Evolutionary conservation across 768 basidiomycete species (phyloP).

Genomic region (Naganishia vaughanmartiniae): DNA sequence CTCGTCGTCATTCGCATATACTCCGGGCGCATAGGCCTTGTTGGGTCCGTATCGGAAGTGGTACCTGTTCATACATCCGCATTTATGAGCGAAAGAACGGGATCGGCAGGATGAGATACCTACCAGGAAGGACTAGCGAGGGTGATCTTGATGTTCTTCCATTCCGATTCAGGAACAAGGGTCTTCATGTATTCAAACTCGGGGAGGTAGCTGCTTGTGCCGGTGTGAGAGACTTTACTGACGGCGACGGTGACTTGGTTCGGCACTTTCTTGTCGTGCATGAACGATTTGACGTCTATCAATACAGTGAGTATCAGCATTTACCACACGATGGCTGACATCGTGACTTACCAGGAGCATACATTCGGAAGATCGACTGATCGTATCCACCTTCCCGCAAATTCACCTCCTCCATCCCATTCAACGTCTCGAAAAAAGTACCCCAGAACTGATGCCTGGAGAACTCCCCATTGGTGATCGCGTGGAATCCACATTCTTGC

Average conservation of each 20-base stretch:
- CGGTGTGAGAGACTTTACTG: conserved; percentile 14
- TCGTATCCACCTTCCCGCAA: conserved; percentile 51
- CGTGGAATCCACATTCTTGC: conserved; percentile 60
- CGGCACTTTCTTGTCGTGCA: conserved; percentile 26
- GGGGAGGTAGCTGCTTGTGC: conserved; percentile 46
- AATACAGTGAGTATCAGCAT: background rate
- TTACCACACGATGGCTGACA: too few species aligned
- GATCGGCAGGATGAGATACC: background rate
- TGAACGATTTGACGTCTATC: conserved; percentile 26
- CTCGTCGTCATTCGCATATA: conserved; percentile 29
- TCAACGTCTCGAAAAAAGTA: conserved; percentile 66
- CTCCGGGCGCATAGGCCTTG: conserved; percentile 5
- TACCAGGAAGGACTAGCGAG: conserved; percentile 60
- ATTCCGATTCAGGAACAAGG: conserved; percentile 63
- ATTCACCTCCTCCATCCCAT: conserved; percentile 59
- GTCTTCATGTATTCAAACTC: conserved; percentile 51
- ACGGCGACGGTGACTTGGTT: conserved; percentile 24
- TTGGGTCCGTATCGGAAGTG: conserved; percentile 29
- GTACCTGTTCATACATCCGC: background rate
- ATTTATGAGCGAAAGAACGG: background rate
- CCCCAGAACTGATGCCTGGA: conserved; percentile 58
- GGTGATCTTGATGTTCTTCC: conserved; percentile 68
- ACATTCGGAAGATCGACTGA: conserved; percentile 21
- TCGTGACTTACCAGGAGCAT: conserved; percentile 25
- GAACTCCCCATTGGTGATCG: conserved; percentile 66